A percentile compares a stretch with the other conserved stretches of the same genome.
Evolutionary conservation across 2,329 filamentous ascomycete species (phyloP).

Genomic region (Stagonosporopsis vannaccii): DNA sequence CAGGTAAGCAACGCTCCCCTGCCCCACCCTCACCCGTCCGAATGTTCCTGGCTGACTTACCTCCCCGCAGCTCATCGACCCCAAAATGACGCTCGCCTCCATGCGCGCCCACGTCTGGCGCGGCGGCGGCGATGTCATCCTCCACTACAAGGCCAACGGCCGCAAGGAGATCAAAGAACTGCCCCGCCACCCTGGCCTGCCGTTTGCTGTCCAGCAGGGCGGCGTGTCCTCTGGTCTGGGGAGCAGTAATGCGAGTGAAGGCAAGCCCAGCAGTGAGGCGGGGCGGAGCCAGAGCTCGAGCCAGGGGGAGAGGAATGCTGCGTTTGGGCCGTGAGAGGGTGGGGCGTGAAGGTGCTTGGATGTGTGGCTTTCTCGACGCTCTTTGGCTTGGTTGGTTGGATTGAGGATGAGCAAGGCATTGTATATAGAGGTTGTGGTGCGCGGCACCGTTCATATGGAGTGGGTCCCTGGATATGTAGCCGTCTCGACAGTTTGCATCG

Average conservation of each 20-base stretch:
- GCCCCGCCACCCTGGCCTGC: conserved; percentile 28
- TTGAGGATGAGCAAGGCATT: no score
- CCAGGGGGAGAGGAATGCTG: conserved; percentile 24
- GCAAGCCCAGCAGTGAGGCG: conserved; percentile 44
- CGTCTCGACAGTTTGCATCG: background rate
- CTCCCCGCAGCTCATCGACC: conserved; percentile 65
- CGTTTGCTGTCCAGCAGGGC: conserved; percentile 14
- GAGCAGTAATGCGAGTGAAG: conserved; percentile 40
- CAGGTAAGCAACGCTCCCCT: conserved; percentile 72
- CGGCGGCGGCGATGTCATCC: conserved; percentile 87
- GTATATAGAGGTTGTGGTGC: conserved; percentile 1
- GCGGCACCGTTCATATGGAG: background rate
- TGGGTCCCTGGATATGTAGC: conserved; percentile 3
- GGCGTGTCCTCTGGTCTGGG: conserved; percentile 17
- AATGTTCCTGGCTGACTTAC: conserved; percentile 3
- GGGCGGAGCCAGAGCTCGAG: conserved; percentile 34
- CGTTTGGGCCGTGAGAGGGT: conserved; percentile 24
- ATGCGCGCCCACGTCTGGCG: conserved; percentile 94
- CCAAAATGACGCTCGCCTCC: conserved; percentile 91
- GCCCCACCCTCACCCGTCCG: no score
- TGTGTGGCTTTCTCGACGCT: no score
- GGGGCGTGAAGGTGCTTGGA: no score
- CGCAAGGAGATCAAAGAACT: conserved; percentile 65
- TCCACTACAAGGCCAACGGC: conserved; percentile 94
- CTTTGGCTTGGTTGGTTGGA: no score